Evolutionary conservation across 768 basidiomycete species (phyloP).

Genomic region (Amanita inopinata): DNA sequence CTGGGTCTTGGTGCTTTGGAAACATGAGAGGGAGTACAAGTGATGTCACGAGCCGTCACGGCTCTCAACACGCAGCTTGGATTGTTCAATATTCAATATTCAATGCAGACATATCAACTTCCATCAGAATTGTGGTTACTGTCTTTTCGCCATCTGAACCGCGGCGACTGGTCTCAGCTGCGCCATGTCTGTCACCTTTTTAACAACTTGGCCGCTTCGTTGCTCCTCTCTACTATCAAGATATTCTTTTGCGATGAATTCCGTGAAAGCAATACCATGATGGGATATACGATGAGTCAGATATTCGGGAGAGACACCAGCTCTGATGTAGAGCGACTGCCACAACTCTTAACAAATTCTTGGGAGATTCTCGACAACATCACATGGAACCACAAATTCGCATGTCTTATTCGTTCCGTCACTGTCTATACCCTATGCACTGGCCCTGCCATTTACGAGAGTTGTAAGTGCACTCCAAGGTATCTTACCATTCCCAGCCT

Average conservation of each 20-base stretch:
- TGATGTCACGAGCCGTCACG: slow-evolving; percentile 4
- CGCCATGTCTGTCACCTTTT: neutral
- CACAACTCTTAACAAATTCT: neutral
- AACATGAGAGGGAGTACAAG: neutral
- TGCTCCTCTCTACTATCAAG: neutral
- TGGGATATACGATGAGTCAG: no score
- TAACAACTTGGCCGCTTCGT: neutral
- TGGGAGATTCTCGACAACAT: slow-evolving; percentile 3
- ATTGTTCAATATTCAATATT: neutral
- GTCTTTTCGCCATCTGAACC: neutral
- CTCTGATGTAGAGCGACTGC: neutral
- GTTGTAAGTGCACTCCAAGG: neutral
- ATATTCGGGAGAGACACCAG: neutral
- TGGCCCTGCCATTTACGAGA: neutral
- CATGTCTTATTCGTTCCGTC: neutral
- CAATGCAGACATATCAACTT: neutral
- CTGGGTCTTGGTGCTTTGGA: slow-evolving; percentile 27
- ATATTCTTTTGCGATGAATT: neutral
- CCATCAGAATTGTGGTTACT: neutral
- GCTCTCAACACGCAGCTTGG: no score
- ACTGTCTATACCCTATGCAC: neutral
- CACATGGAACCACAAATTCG: neutral
- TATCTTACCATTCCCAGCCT: neutral
- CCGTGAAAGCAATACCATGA: neutral
- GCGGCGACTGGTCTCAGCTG: neutral